phyloP scores from a whole-genome alignment of 176 grass and related monocot genomes.

The Rhynchospora breviuscula region DNA sequence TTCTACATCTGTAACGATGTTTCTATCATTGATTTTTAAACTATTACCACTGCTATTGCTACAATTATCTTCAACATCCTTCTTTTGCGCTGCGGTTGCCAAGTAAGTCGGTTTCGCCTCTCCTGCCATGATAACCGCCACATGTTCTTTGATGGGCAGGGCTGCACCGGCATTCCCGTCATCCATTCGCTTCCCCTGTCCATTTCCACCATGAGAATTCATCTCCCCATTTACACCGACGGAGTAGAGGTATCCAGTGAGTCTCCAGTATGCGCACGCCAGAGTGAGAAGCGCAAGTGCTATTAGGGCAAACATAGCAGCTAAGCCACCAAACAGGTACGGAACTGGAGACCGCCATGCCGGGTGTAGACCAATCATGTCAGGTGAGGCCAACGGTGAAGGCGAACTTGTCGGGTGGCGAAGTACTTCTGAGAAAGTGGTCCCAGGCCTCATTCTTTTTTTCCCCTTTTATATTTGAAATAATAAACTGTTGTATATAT shows the following conservation, averaged over 20 bases:
- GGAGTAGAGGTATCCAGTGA: slow-evolving; percentile 30
- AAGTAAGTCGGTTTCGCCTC: slow-evolving; percentile 54
- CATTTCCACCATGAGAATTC: neutral
- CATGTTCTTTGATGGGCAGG: slow-evolving; percentile 24
- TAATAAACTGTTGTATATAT: neutral
- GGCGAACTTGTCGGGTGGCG: neutral
- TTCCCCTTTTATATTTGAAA: neutral
- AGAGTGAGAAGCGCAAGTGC: slow-evolving; percentile 36
- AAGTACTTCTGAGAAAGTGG: neutral
- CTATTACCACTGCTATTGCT: neutral
- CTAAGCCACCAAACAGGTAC: slow-evolving; percentile 43
- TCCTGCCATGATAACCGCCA: slow-evolving; percentile 81
- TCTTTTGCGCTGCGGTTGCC: slow-evolving; percentile 35
- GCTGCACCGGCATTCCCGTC: neutral
- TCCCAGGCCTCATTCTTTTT: slow-evolving; percentile 15
- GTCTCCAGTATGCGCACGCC: slow-evolving; percentile 35
- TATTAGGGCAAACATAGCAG: slow-evolving; percentile 41
- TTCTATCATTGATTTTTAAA: neutral
- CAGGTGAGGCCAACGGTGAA: neutral
- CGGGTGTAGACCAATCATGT: neutral
- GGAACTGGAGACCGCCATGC: slow-evolving; percentile 36
- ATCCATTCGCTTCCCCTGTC: slow-evolving; percentile 4
- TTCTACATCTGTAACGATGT: slow-evolving; percentile 17
- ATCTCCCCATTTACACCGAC: neutral
- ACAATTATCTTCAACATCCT: neutral